Base-by-base conservation (phyloP, 352 stramenopile genomes). In the Pythium monospermum region DNA sequence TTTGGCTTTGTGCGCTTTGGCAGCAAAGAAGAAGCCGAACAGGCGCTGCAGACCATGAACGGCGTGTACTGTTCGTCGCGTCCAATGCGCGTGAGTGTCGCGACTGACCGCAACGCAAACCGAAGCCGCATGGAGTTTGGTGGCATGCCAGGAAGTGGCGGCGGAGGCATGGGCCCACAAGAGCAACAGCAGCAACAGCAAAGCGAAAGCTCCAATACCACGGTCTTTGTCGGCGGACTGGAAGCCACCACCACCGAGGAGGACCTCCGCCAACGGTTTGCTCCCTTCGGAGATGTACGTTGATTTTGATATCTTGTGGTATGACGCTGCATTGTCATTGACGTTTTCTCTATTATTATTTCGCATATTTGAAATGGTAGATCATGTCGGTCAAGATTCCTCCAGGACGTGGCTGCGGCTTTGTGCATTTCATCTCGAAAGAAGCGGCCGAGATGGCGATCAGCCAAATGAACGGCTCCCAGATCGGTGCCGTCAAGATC, bases 1-100 rank as follows among this genome's bases (percentile, higher is more conserved):
- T 97, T 96, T 56, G 89, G 88, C 22, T 97, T 97, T 53, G 87
- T 97, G 31, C 83, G 89, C 21, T 97, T 97, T 61, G 69, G 71
- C 13, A 72, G 71, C 49, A 94, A 96, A 49, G 76, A 93, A 15
- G 88, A 97, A 45, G 83, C 86, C 12, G 82, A 96, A 16, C 55
- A 81, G 49, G 89, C 88, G 10, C 55, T 97, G 45, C 78, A 89
- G 62, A 88, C 80, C 18, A 97, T 97, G 88, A 91, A 94, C 52
- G 89, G 87, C 31, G 81, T 93, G 3, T 90, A 85, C 46, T 94
- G 89, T 43, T 91, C 80, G 7, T 90, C 79, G 19, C 78, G 87
- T 13, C 79, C 83, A 0, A 96, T 97, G 70, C 87, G 89, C 37
- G 85, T 96, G 36, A 93, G 87, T 41, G 81, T 91, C 18, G 89